A percentile compares a stretch with the other conserved stretches of the same genome.
Evolutionary conservation across 1,284 basidiomycete genomes (phyloP).

Genomic region (Pholiota adiposa): DNA sequence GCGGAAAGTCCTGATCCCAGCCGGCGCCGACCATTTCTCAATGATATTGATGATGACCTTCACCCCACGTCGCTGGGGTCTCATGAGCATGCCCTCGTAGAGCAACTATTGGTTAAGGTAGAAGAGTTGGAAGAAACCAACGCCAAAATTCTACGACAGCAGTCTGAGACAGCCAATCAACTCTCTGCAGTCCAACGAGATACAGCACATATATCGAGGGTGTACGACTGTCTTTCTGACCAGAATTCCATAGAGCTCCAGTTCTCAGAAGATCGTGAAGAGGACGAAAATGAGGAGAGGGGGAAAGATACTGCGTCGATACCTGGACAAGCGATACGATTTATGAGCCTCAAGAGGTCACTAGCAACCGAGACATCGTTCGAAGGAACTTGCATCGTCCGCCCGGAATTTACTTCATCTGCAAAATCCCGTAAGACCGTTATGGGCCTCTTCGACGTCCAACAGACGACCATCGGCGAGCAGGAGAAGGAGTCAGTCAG

Average conservation of each 20-base stretch:
- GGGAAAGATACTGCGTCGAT: constrained; percentile 3
- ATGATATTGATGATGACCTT: neutral
- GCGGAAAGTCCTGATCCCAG: constrained; percentile 19
- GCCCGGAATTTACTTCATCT: constrained; percentile 13
- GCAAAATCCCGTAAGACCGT: constrained; percentile 58
- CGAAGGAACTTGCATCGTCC: constrained; percentile 24
- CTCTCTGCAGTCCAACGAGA: constrained; percentile 73
- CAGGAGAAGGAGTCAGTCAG: neutral
- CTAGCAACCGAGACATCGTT: constrained; percentile 30
- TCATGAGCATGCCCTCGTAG: constrained; percentile 61
- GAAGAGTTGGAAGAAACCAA: constrained; percentile 81
- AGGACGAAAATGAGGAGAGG: constrained; percentile 16
- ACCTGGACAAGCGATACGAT: constrained; percentile 38
- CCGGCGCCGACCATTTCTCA: neutral
- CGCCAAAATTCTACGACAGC: constrained; percentile 67
- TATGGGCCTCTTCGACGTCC: constrained; percentile 62
- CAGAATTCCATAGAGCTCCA: constrained; percentile 53
- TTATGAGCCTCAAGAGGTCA: constrained; percentile 42
- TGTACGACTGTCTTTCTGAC: constrained; percentile 74
- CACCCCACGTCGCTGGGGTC: constrained; percentile 24
- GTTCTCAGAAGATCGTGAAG: constrained; percentile 31
- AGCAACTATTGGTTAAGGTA: constrained; percentile 78
- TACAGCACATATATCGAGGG: constrained; percentile 66
- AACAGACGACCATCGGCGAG: constrained; percentile 6
- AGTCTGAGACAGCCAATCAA: constrained; percentile 61